Evolutionary conservation across 2,329 filamentous ascomycete species (phyloP), one percentile per base, ranked within the genome.

Genomic region (Ascochyta pisi): DNA sequence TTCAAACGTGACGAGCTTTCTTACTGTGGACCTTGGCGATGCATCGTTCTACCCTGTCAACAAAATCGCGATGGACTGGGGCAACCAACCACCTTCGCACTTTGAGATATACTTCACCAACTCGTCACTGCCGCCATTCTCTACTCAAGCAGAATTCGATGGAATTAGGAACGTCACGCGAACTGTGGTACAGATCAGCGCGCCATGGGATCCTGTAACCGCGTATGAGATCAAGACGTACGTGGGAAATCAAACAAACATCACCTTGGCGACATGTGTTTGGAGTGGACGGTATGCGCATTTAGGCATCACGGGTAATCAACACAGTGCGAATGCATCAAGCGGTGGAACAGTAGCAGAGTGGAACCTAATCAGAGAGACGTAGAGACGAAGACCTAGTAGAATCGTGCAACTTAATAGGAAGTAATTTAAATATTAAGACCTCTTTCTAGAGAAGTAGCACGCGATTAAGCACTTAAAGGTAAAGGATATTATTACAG

Each of bases 1-100:
- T 8, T 78, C 82, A 1, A 83, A 84, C 45, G 74, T 72, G 0
- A 77, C 81, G 4, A 79, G 83, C 26, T 82, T 82, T 4, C 66
- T 90, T 13, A 85, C 84, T 1, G 81, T 91, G 39, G 78, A 84
- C 23, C 76, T 86, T 3, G 60, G 72, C 0, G 45, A 61, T 15
- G 45, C 54, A 39, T 24, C 76, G 2, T 76, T 74, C 51, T 68
- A 77, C 22, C 80, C 76, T 0, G 74, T 85, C 42, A 73, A 73
- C 0, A 79, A 78, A 1, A 78, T 89, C 53, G 75, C 76, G 42
- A 87, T 88, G 68, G 84, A 87, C 69, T 89, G 84, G 85, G 85
- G 81, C 0, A 76, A 82, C 46, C 74, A 79, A 2, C 85, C 86
- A 0, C 85, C 86, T 0, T 65, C 71, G 1, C 80, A 79, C 52